phyloP scores from a whole-genome alignment of 768 basidiomycete species.

The Tricholoma matsutake region DNA sequence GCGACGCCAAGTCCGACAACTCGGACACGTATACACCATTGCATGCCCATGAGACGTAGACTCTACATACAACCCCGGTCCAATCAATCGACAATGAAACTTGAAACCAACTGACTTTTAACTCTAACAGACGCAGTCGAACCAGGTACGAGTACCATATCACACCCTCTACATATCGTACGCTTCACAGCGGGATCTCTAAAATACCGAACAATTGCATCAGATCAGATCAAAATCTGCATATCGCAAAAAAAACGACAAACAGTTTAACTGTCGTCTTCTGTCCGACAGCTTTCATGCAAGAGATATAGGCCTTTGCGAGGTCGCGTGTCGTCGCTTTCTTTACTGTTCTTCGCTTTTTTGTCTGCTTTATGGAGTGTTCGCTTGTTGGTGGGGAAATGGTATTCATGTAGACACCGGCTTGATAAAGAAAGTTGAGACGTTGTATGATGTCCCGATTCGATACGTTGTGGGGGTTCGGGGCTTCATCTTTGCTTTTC shows the following conservation, averaged over 20 bases:
- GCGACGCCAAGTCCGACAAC: constrained; percentile 55
- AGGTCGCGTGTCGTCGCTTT: constrained; percentile 44
- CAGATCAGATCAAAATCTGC: not conserved
- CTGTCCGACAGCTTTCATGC: constrained; percentile 69
- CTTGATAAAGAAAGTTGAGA: constrained; percentile 84
- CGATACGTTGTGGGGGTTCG: constrained; percentile 53
- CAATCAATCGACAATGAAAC: not conserved
- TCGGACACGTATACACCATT: constrained; percentile 55
- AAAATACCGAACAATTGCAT: not conserved
- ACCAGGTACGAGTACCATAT: constrained; percentile 64
- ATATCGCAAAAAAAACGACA: constrained; percentile 18
- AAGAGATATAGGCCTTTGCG: constrained; percentile 58
- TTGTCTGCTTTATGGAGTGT: constrained; percentile 12
- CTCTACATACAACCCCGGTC: constrained; percentile 16
- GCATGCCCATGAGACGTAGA: constrained; percentile 47
- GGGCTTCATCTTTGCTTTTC: constrained; percentile 55
- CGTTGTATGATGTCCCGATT: constrained; percentile 81
- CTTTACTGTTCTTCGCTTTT: constrained; percentile 23
- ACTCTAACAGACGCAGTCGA: constrained; percentile 61
- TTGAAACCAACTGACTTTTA: constrained; percentile 44
- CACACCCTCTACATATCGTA: constrained; percentile 70
- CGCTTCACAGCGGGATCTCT: constrained; percentile 88
- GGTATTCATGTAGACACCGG: constrained; percentile 55
- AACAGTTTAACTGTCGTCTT: constrained; percentile 80
- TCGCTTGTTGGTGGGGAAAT: constrained; percentile 2